phyloP scores from a whole-genome alignment of 1,139 yeast species.

The Maudiozyma humilis region DNA sequence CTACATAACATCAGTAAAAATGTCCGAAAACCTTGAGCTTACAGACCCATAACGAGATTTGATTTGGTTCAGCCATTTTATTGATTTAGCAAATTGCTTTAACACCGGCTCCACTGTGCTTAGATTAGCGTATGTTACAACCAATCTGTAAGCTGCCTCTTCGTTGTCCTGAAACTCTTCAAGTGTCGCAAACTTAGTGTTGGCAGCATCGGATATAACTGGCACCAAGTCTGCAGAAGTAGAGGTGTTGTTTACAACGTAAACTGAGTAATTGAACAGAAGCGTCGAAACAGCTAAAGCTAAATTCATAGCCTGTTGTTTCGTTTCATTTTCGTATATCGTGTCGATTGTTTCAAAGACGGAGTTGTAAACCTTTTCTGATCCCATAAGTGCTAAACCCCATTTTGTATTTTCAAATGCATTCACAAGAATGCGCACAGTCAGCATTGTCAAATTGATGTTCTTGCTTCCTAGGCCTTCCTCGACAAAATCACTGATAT shows the following conservation, averaged over 20 bases:
- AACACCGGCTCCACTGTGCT: conserved; percentile 29
- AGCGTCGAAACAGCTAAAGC: conserved; percentile 46
- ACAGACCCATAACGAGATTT: conserved; percentile 16
- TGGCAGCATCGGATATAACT: conserved; percentile 26
- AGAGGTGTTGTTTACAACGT: conserved; percentile 17
- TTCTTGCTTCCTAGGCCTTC: conserved; percentile 36
- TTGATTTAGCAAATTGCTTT: conserved; percentile 27
- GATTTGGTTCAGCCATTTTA: conserved; percentile 26
- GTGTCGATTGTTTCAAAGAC: conserved; percentile 26
- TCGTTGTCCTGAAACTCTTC: conserved; percentile 30
- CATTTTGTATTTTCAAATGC: conserved; percentile 39
- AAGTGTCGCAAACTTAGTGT: conserved; percentile 23
- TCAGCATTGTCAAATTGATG: conserved; percentile 43
- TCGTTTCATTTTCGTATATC: conserved; percentile 17
- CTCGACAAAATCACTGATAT: conserved; percentile 34
- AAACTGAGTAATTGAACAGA: conserved; percentile 43
- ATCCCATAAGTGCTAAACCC: conserved; percentile 36
- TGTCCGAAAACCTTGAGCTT: conserved; percentile 19
- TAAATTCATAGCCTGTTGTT: conserved; percentile 28
- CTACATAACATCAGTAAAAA: conserved; percentile 17
- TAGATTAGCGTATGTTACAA: conserved; percentile 47
- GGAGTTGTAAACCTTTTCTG: conserved; percentile 29
- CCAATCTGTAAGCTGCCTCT: conserved; percentile 52
- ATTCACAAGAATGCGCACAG: conserved; percentile 45
- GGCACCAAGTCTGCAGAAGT: conserved; percentile 25